A percentile compares a stretch with the other conserved stretches of the same genome.
Evolutionary conservation across 2,329 filamentous ascomycete species (phyloP).

Genomic region (Furcasterigmium furcatum): DNA sequence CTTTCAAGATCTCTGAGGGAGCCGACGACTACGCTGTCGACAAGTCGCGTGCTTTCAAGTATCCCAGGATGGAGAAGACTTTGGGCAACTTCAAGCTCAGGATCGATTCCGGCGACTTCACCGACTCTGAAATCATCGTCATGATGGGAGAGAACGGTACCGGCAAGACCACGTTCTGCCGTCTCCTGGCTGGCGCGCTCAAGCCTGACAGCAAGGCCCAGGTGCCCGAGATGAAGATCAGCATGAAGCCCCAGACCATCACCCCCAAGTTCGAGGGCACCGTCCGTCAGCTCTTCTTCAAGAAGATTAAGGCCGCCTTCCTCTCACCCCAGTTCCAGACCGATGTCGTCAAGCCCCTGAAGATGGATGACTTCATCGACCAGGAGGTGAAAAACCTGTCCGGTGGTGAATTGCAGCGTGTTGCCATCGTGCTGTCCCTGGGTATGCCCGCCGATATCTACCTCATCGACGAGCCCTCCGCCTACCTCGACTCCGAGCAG

Average conservation of each 20-base stretch:
- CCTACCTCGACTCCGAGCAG: slow-evolving; percentile 98
- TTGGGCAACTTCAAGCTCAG: slow-evolving; percentile 82
- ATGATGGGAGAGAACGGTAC: slow-evolving; percentile 99
- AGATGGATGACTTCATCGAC: slow-evolving; percentile 98
- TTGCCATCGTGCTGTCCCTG: slow-evolving; percentile 94
- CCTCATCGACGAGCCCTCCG: slow-evolving; percentile 94
- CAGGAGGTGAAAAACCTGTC: slow-evolving; percentile 99
- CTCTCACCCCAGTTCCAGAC: slow-evolving; percentile 98
- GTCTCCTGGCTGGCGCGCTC: slow-evolving; percentile 86
- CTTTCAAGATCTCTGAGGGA: slow-evolving; percentile 89
- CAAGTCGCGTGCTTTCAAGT: slow-evolving; percentile 79
- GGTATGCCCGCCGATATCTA: slow-evolving; percentile 97
- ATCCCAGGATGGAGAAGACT: slow-evolving; percentile 90
- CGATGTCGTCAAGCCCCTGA: slow-evolving; percentile 98
- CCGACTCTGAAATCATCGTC: slow-evolving; percentile 97
- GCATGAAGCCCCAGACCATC: slow-evolving; percentile 99
- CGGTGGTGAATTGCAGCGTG: slow-evolving; percentile 98
- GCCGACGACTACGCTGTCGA: slow-evolving; percentile 85
- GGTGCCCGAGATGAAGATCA: slow-evolving; percentile 93
- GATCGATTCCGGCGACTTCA: slow-evolving; percentile 83
- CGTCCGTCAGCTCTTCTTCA: slow-evolving; percentile 97
- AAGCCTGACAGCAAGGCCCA: slow-evolving; percentile 80
- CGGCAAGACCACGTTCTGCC: slow-evolving; percentile 98
- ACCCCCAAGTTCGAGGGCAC: slow-evolving; percentile 97
- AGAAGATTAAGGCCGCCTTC: slow-evolving; percentile 98